Conservation (phyloP, 257 asterid genomes). For the Plantago major region DNA sequence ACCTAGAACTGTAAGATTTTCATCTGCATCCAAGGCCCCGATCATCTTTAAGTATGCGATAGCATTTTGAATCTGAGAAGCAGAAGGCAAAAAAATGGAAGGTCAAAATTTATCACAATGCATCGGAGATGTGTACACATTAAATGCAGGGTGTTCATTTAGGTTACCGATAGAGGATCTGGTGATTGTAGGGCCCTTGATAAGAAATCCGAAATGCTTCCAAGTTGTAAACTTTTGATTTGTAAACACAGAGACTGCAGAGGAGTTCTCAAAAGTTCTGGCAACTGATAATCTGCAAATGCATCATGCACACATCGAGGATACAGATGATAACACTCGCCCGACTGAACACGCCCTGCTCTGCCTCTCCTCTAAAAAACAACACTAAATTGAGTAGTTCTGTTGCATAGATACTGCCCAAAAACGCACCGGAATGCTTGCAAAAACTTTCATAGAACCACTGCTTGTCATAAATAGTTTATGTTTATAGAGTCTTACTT, state of each 20-base stretch:
- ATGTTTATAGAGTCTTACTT: slow-evolving; percentile 36
- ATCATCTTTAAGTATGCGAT: slow-evolving; percentile 72
- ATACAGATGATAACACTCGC: slow-evolving; percentile 94
- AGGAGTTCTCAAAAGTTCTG: slow-evolving; percentile 95
- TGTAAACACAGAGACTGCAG: slow-evolving; percentile 92
- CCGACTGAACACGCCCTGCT: slow-evolving; percentile 99
- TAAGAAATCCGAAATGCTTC: slow-evolving; percentile 78
- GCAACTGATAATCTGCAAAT: slow-evolving; percentile 89
- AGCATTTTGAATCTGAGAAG: slow-evolving; percentile 84
- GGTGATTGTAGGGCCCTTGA: slow-evolving; percentile 92
- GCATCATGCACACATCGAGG: slow-evolving; percentile 85
- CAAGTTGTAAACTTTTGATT: slow-evolving; percentile 89
- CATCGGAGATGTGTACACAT: slow-evolving; percentile 10
- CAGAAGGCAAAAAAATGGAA: slow-evolving; percentile 27
- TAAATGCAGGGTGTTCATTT: slow-evolving; percentile 11
- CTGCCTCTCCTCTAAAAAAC: slow-evolving; percentile 84
- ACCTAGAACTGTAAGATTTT: slow-evolving; percentile 85
- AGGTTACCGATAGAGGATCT: slow-evolving; percentile 78
- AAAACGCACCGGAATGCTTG: slow-evolving; percentile 8
- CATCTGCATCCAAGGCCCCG: slow-evolving; percentile 86
- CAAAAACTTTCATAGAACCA: neutral
- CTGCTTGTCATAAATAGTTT: slow-evolving; percentile 6
- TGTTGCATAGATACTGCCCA: slow-evolving; percentile 7
- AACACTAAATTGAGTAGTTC: slow-evolving; percentile 20
- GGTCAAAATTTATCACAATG: slow-evolving; percentile 8